Evolutionary conservation across 202 grass and related monocot species (phyloP).

Genomic region (Panicum hallii): DNA sequence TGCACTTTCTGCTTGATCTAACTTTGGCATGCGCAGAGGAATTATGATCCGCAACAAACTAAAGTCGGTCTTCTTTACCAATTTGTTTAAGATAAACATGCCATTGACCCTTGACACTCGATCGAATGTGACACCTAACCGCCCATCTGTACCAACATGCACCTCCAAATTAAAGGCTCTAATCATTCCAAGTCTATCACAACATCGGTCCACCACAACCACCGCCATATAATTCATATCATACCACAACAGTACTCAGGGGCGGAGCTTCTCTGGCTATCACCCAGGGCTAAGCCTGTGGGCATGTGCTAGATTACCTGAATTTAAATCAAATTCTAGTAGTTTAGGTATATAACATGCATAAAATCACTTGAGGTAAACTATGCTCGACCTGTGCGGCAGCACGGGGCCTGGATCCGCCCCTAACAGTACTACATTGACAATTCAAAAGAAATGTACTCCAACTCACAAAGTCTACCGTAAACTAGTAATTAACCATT

Average conservation of each 20-base stretch:
- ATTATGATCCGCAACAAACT: background rate
- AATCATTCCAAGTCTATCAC: background rate
- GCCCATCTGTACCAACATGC: background rate
- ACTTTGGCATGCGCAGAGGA: background rate
- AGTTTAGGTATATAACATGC: too few relatives aligned
- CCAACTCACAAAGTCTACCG: slow-evolving; percentile 15
- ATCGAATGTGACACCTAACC: background rate
- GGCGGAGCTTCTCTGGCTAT: too few relatives aligned
- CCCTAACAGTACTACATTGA: background rate
- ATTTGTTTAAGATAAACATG: slow-evolving; percentile 2
- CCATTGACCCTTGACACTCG: background rate
- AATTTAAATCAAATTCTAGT: too few relatives aligned
- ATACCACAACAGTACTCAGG: too few relatives aligned
- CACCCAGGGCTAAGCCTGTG: too few relatives aligned
- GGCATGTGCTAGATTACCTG: too few relatives aligned
- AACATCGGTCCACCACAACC: slow-evolving; percentile 7
- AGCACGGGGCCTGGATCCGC: too few relatives aligned
- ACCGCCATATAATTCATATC: slow-evolving; percentile 26
- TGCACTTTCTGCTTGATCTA: background rate
- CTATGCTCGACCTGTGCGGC: too few relatives aligned
- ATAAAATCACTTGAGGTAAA: too few relatives aligned
- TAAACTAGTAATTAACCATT: slow-evolving; percentile 10
- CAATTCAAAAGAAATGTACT: slow-evolving; percentile 27
- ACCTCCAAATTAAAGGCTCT: background rate
- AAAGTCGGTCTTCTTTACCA: background rate